Evolutionary conservation across 768 basidiomycete species (phyloP).

Genomic region (Gloeophyllum trabeum): DNA sequence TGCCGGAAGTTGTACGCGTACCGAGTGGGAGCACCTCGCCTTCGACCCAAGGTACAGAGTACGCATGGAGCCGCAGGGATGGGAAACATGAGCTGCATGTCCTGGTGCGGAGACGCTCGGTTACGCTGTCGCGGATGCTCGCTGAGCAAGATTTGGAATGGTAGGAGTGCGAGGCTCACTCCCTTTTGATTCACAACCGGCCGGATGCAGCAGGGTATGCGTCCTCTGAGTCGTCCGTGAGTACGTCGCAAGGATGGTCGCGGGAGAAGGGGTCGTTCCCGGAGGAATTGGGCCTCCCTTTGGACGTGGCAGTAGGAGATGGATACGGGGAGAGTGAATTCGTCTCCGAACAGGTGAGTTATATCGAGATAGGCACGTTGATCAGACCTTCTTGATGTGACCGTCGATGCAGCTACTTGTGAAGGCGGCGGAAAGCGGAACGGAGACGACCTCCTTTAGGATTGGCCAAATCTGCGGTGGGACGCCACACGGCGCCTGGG

Average conservation of each 20-base stretch:
- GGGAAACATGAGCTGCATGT: not conserved
- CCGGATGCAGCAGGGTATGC: not conserved
- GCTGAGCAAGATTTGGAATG: not conserved
- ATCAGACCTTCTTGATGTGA: too few relatives aligned
- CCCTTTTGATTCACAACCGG: not conserved
- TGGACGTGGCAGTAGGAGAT: not conserved
- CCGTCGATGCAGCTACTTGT: too few relatives aligned
- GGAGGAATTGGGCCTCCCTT: conserved; percentile 9
- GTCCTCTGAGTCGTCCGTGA: too few relatives aligned
- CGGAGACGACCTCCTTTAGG: too few relatives aligned
- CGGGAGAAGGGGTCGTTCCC: conserved; percentile 21
- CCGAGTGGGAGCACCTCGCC: not conserved
- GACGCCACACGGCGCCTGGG: too few relatives aligned
- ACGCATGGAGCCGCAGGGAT: not conserved
- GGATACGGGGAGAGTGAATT: not conserved
- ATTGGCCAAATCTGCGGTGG: too few relatives aligned
- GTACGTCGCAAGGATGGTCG: conserved; percentile 16
- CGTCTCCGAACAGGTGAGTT: not conserved
- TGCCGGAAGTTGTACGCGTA: not conserved
- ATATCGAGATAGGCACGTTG: too few relatives aligned
- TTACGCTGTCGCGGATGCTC: too few relatives aligned
- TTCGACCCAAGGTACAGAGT: not conserved
- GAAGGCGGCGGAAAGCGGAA: too few relatives aligned
- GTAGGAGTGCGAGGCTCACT: not conserved
- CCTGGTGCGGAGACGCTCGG: not conserved